These are phyloP conservation scores for Gossypium schwendimanii DNA, from an alignment of 441 rosid species.

Conservation along the genomic window DNA sequence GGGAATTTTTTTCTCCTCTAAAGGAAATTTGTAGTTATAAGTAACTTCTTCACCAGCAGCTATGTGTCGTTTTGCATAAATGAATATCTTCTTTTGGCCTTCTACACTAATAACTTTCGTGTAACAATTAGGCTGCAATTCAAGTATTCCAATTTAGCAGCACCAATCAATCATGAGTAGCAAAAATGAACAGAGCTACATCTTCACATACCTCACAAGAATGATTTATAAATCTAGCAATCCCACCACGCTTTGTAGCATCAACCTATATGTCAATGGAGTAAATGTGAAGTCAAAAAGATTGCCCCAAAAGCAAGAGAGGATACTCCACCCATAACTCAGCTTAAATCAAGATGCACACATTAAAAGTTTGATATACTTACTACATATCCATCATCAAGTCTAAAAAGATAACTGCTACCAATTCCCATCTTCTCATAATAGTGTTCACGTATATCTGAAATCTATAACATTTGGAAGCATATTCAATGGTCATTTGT, in stretches of 20 bases:
- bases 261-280: constrained; percentile 54
- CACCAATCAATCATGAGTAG: constrained; percentile 17
- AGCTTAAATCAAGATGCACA: background rate
- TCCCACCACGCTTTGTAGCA: constrained; percentile 98
- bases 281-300: constrained; percentile 12
- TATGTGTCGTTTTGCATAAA: constrained; percentile 89
- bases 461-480: constrained; percentile 56
- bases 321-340: background rate
- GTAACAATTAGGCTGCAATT: constrained; percentile 89
- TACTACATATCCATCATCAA: constrained; percentile 97
- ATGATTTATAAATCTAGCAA: constrained; percentile 98
- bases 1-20: constrained; percentile 93
- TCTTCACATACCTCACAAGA: constrained; percentile 73
- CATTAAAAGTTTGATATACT: constrained; percentile 22
- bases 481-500: constrained; percentile 10
- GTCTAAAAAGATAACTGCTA: constrained; percentile 97
- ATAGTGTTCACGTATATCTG: constrained; percentile 85
- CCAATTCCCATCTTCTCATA: constrained; percentile 99
- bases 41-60: constrained; percentile 87
- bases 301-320: background rate
- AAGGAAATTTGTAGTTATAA: constrained; percentile 93
- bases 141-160: constrained; percentile 21
- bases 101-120: constrained; percentile 93
- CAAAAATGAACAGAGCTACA: constrained; percentile 16
- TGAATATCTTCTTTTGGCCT: constrained; percentile 88